These are phyloP conservation scores for Collybia sp. DNA, from an alignment of 768 basidiomycete genomes.

Conservation along the genomic window DNA sequence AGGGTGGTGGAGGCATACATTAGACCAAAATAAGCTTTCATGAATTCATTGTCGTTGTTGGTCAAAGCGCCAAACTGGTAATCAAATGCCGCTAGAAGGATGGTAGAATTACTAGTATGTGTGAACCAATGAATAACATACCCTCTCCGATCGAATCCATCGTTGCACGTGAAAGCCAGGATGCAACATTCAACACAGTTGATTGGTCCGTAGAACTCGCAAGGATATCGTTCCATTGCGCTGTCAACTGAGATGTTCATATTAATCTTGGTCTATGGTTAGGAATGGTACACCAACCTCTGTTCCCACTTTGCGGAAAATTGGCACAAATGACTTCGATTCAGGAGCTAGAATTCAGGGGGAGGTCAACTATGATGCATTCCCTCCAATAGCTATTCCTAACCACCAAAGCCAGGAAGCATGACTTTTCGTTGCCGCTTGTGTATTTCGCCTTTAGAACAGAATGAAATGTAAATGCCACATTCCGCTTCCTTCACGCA, in stretches of 20 bases:
- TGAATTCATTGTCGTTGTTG: conserved; percentile 45
- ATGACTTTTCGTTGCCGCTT: conserved; percentile 50
- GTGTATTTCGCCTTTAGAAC: conserved; percentile 34
- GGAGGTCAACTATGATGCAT: conserved; percentile 2
- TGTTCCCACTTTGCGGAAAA: conserved; percentile 40
- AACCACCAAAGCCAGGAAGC: conserved; percentile 52
- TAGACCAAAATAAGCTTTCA: conserved; percentile 48
- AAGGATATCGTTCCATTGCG: conserved; percentile 49
- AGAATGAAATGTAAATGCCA: not conserved
- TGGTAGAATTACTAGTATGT: not conserved
- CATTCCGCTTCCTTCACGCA: not conserved
- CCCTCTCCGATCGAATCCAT: conserved; percentile 51
- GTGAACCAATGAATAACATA: conserved; percentile 7
- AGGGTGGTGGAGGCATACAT: conserved; percentile 25
- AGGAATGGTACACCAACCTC: conserved; percentile 27
- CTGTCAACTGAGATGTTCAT: conserved; percentile 30
- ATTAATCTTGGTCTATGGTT: not conserved
- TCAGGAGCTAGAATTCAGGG: conserved; percentile 27
- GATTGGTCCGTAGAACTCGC: conserved; percentile 34
- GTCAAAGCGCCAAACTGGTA: conserved; percentile 53
- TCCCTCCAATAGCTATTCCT: conserved; percentile 1
- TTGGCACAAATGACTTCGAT: conserved; percentile 42
- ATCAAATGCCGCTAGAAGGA: conserved; percentile 41
- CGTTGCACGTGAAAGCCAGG: conserved; percentile 44
- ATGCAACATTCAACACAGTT: conserved; percentile 41